phyloP scores from a whole-genome alignment of 2,329 filamentous ascomycete genomes.

The Talaromyces piceae region DNA sequence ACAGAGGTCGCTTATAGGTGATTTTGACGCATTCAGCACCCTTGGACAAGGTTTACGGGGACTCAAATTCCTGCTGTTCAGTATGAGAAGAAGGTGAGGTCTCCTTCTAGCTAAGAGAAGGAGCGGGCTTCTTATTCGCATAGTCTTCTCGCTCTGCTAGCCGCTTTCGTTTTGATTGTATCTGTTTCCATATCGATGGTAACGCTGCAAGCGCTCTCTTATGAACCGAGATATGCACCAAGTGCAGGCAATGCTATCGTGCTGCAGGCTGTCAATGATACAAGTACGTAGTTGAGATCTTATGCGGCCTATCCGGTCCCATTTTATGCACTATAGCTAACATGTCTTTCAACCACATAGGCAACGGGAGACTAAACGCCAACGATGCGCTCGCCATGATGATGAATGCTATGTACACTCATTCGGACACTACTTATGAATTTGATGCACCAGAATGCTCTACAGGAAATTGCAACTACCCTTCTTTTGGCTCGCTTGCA shows the following conservation, averaged over 20 bases:
- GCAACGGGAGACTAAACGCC: neutral
- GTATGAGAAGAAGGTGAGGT: conserved; percentile 7
- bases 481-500: conserved; percentile 7
- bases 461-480: conserved; percentile 7
- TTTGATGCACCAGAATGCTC: conserved; percentile 1
- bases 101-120: neutral
- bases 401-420: conserved; percentile 8
- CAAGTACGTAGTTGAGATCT: neutral
- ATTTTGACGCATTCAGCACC: conserved; percentile 6
- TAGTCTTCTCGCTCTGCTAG: conserved; percentile 2
- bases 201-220: conserved; percentile 2
- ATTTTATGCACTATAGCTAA: neutral
- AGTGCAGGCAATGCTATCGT: neutral
- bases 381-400: conserved; percentile 1
- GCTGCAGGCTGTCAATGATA: neutral
- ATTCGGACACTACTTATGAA: neutral
- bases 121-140: neutral
- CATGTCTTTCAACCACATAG: neutral
- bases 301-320: neutral
- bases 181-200: conserved; percentile 6
- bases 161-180: conserved; percentile 3
- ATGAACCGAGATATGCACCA: neutral
- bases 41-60: conserved; percentile 7
- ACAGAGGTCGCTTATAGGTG: neutral
- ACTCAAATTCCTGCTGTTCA: conserved; percentile 3